phyloP scores from a whole-genome alignment of 2,329 filamentous ascomycete species.

The Penicillium sp. region DNA sequence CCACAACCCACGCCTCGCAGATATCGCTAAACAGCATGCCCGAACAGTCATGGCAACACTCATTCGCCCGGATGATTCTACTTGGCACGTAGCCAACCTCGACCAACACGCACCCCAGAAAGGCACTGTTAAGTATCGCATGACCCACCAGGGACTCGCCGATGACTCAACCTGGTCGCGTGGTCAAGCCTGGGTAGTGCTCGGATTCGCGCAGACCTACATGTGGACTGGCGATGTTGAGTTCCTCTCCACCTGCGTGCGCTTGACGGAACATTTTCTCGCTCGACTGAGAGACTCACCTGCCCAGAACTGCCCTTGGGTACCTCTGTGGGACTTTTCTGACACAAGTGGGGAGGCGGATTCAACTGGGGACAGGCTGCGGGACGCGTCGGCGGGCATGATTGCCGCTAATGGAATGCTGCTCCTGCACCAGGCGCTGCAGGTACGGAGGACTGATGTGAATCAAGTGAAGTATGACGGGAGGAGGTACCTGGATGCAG shows the following conservation, averaged over 20 bases:
- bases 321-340: background rate
- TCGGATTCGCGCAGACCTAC: constrained; percentile 43
- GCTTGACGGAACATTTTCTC: background rate
- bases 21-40: background rate
- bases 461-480: background rate
- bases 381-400: constrained; percentile 32
- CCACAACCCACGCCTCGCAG: background rate
- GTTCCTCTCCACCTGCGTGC: constrained; percentile 26
- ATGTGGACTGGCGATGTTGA: constrained; percentile 31
- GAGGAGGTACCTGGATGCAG: background rate
- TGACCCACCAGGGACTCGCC: constrained; percentile 23
- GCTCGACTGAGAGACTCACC: background rate
- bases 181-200: constrained; percentile 27
- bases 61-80: constrained; percentile 13
- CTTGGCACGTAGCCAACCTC: constrained; percentile 24
- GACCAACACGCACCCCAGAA: constrained; percentile 9
- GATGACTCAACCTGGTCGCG: constrained; percentile 24
- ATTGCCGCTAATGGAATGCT: constrained; percentile 43
- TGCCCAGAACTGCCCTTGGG: background rate
- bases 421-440: constrained; percentile 34
- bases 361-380: constrained; percentile 27
- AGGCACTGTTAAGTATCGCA: constrained; percentile 14
- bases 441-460: background rate
- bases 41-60: background rate
- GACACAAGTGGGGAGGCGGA: constrained; percentile 21